A percentile compares a stretch with the other conserved stretches of the same genome.
Conservation (phyloP, 169 alveolate species). For the Eimeria acervulina region DNA sequence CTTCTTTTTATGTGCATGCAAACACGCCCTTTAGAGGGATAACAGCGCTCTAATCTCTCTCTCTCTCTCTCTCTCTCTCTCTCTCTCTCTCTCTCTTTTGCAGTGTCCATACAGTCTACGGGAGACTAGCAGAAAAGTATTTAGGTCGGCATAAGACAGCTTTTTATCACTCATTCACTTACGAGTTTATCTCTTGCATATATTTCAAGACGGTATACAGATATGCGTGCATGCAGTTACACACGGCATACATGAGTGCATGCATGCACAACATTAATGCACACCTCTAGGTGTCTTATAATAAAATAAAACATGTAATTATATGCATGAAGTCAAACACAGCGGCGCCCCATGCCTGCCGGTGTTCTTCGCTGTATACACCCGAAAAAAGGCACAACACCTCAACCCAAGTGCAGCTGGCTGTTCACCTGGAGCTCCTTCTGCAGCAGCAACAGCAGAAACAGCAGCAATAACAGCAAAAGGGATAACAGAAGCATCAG, state of each 20-base stretch:
- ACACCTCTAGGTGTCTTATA: background rate
- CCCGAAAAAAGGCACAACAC: too few species aligned
- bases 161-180: background rate
- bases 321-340: too few species aligned
- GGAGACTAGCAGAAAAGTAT: background rate
- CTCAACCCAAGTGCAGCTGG: too few species aligned
- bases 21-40: background rate
- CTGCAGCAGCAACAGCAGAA: background rate
- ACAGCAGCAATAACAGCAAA: background rate
- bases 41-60: background rate
- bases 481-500: background rate
- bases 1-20: background rate
- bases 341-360: too few species aligned
- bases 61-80: background rate
- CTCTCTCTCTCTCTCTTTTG: background rate
- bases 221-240: background rate
- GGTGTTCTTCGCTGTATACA: too few species aligned
- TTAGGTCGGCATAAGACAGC: background rate
- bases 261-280: background rate
- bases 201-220: background rate
- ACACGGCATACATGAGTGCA: background rate
- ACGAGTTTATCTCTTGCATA: background rate
- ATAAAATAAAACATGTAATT: too few species aligned
- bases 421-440: too few species aligned
- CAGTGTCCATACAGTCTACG: background rate